phyloP scores from a whole-genome alignment of 768 basidiomycete species.

The Leccinellum luteum region DNA sequence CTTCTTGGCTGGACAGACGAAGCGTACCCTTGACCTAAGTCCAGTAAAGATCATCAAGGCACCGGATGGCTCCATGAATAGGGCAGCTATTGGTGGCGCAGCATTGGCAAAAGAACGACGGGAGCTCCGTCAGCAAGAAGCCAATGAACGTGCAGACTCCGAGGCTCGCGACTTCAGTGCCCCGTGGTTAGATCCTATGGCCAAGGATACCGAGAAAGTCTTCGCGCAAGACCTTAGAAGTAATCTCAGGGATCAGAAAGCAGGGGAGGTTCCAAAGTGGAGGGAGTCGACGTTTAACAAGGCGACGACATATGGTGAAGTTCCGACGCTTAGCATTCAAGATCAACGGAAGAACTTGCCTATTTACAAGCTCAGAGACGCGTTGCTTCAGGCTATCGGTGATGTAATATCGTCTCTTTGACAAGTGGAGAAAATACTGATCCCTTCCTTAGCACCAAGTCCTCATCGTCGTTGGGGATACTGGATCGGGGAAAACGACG shows the following conservation, averaged over 20 bases:
- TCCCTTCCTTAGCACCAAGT: slow-evolving; percentile 61
- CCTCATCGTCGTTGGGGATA: slow-evolving; percentile 97
- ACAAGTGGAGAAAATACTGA: slow-evolving; percentile 15
- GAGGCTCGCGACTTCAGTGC: slow-evolving; percentile 93
- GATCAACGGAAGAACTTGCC: slow-evolving; percentile 91
- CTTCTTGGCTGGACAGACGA: slow-evolving; percentile 95
- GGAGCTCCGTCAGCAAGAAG: slow-evolving; percentile 92
- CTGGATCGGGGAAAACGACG: slow-evolving; percentile 98
- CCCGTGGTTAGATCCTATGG: slow-evolving; percentile 99
- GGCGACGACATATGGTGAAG: slow-evolving; percentile 92
- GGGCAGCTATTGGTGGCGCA: slow-evolving; percentile 92
- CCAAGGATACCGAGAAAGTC: slow-evolving; percentile 76
- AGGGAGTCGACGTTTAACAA: slow-evolving; percentile 92
- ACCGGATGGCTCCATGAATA: slow-evolving; percentile 94
- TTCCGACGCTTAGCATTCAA: slow-evolving; percentile 85
- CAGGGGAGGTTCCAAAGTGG: slow-evolving; percentile 85
- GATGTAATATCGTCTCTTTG: slow-evolving; percentile 54
- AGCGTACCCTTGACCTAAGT: slow-evolving; percentile 90
- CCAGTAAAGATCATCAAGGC: slow-evolving; percentile 99
- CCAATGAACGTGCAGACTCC: slow-evolving; percentile 90
- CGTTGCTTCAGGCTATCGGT: slow-evolving; percentile 83
- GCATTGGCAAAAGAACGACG: slow-evolving; percentile 93
- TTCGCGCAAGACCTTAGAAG: slow-evolving; percentile 94
- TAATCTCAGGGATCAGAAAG: slow-evolving; percentile 77
- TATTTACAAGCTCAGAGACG: slow-evolving; percentile 92